Conservation (phyloP, 768 basidiomycete genomes). For the Nidularia sp. region DNA sequence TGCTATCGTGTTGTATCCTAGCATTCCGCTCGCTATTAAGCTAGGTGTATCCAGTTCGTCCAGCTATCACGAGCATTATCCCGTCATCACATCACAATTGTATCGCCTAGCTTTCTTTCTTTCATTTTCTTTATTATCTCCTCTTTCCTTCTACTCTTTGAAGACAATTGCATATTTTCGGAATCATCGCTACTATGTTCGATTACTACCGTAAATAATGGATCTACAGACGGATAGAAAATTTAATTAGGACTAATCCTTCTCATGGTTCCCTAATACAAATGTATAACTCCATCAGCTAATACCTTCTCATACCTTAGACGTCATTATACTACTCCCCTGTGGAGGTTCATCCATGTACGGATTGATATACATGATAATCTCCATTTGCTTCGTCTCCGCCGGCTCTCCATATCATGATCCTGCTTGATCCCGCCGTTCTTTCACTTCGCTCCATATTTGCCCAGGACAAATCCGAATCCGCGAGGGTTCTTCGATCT, state of each 20-base stretch:
- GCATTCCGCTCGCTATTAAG: not conserved
- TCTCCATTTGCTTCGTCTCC: too few species aligned
- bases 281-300: not conserved
- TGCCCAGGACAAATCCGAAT: too few species aligned
- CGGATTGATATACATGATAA: too few species aligned
- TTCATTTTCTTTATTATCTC: not conserved
- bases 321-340: not conserved
- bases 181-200: too few species aligned
- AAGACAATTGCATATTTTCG: not conserved
- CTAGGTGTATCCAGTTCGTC: not conserved
- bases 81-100: not conserved
- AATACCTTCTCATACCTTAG: not conserved
- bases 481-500: too few species aligned
- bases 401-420: too few species aligned
- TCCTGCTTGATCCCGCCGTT: too few species aligned
- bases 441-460: too few species aligned
- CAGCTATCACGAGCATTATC: not conserved
- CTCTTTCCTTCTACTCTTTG: not conserved
- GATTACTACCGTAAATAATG: too few species aligned
- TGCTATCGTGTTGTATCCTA: not conserved
- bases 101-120: constrained; percentile 1
- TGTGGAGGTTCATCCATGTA: not conserved
- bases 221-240: too few species aligned
- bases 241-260: too few species aligned
- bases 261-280: not conserved